Evolutionary conservation across 2,329 filamentous ascomycete species (phyloP).

Genomic region (Xylaria digitata): DNA sequence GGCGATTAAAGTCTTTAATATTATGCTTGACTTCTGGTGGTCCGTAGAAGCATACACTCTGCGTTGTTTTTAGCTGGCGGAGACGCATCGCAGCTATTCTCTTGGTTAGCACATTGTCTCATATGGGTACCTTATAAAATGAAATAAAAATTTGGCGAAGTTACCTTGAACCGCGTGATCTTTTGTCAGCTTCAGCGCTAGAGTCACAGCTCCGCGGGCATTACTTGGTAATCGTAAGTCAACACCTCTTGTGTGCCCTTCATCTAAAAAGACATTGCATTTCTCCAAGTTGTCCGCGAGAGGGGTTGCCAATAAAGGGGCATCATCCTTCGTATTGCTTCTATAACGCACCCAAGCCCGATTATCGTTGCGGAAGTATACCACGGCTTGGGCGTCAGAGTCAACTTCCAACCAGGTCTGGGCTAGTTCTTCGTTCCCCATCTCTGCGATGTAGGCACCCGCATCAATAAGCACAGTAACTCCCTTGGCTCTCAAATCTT

Average conservation of each 20-base stretch:
- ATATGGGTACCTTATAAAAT: neutral
- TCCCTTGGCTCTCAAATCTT: slow-evolving; percentile 28
- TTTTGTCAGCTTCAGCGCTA: slow-evolving; percentile 67
- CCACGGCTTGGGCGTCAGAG: slow-evolving; percentile 56
- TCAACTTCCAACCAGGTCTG: slow-evolving; percentile 63
- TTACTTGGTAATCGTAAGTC: slow-evolving; percentile 66
- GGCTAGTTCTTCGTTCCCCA: slow-evolving; percentile 63
- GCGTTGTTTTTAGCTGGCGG: slow-evolving; percentile 66
- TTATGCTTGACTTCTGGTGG: slow-evolving; percentile 72
- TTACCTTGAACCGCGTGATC: slow-evolving; percentile 68
- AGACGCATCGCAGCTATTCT: slow-evolving; percentile 71
- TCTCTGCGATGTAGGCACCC: slow-evolving; percentile 73
- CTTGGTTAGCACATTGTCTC: slow-evolving; percentile 11
- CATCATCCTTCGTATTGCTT: slow-evolving; percentile 42
- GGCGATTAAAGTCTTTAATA: slow-evolving; percentile 61
- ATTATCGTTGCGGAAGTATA: slow-evolving; percentile 64
- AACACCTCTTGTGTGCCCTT: slow-evolving; percentile 68
- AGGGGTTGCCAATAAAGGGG: slow-evolving; percentile 62
- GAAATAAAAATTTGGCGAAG: neutral
- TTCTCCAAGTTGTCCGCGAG: slow-evolving; percentile 60
- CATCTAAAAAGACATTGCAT: slow-evolving; percentile 63
- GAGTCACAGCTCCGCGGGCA: slow-evolving; percentile 64
- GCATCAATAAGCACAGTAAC: slow-evolving; percentile 68
- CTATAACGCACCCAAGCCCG: slow-evolving; percentile 57
- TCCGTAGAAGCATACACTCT: slow-evolving; percentile 66